These are phyloP conservation scores for Protomyces inundatus DNA, from an alignment of 1,139 yeast genomes.

Conservation along the genomic window DNA sequence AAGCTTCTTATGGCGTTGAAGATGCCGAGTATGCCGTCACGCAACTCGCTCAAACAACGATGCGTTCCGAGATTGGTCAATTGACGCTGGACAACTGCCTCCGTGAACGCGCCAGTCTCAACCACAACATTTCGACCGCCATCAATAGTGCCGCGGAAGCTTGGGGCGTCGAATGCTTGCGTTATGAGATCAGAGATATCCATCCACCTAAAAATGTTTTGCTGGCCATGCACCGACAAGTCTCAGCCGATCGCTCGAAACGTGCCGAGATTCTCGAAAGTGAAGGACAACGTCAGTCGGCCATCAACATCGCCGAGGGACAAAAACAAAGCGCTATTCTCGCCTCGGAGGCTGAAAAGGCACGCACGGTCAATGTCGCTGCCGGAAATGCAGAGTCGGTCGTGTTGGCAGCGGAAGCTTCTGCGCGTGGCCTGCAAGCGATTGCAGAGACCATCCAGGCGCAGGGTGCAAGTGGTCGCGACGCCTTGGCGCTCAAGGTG, in stretches of 20 bases:
- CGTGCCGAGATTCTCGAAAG: conserved; percentile 82
- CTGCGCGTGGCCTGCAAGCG: conserved; percentile 62
- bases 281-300: conserved; percentile 75
- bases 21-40: conserved; percentile 80
- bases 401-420: conserved; percentile 59
- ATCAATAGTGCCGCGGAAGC: conserved; percentile 78
- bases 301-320: conserved; percentile 79
- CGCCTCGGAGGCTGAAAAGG: conserved; percentile 63
- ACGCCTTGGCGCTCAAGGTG: conserved; percentile 71
- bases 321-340: conserved; percentile 63
- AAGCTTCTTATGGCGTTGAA: conserved; percentile 84
- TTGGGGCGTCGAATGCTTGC: conserved; percentile 81
- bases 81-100: conserved; percentile 71
- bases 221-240: conserved; percentile 45
- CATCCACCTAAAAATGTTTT: conserved; percentile 59
- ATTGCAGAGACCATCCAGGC: conserved; percentile 63
- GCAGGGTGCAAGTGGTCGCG: conserved; percentile 60
- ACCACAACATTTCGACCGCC: conserved; percentile 66
- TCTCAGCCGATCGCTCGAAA: conserved; percentile 77
- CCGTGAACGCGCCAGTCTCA: conserved; percentile 60
- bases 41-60: conserved; percentile 84
- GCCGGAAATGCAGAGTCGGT: conserved; percentile 43
- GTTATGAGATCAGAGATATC: conserved; percentile 83
- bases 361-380: conserved; percentile 60
- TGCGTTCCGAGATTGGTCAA: conserved; percentile 85